These are phyloP conservation scores for Verticillium isaacii DNA, from an alignment of 2,329 filamentous ascomycete species.

Conservation along the genomic window DNA sequence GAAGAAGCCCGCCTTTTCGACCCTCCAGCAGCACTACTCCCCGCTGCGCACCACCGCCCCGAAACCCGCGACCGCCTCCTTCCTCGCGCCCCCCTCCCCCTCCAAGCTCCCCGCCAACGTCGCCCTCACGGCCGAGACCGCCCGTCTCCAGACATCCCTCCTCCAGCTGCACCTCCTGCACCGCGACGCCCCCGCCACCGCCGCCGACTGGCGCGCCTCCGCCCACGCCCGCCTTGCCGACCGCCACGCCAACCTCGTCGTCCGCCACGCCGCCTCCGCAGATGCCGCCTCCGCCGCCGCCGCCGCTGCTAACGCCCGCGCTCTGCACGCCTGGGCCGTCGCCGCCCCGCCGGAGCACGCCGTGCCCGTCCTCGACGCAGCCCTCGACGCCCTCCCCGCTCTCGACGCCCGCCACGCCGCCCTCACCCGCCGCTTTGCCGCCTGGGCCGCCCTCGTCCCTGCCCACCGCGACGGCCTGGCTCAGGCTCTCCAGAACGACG, in stretches of 20 bases:
- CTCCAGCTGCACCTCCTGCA: conserved; percentile 63
- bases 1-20: conserved; percentile 48
- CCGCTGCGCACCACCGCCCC: conserved; percentile 56
- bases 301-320: conserved; percentile 46
- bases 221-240: conserved; percentile 43
- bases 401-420: conserved; percentile 54
- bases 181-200: conserved; percentile 40
- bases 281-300: conserved; percentile 34
- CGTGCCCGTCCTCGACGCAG: conserved; percentile 52
- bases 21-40: conserved; percentile 63
- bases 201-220: conserved; percentile 49
- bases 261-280: conserved; percentile 27
- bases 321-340: conserved; percentile 45
- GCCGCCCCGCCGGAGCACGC: conserved; percentile 44
- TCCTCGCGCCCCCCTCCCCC: conserved; percentile 55
- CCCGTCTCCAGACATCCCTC: conserved; percentile 57
- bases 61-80: conserved; percentile 55
- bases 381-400: conserved; percentile 53
- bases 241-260: conserved; percentile 37
- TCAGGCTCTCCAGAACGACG: conserved; percentile 31
- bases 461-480: conserved; percentile 40
- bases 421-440: conserved; percentile 53
- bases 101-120: conserved; percentile 58
- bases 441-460: conserved; percentile 34
- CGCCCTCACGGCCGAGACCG: conserved; percentile 52